Conservation (phyloP, 805 yeast genomes). For the Kuraishia hungarica region DNA sequence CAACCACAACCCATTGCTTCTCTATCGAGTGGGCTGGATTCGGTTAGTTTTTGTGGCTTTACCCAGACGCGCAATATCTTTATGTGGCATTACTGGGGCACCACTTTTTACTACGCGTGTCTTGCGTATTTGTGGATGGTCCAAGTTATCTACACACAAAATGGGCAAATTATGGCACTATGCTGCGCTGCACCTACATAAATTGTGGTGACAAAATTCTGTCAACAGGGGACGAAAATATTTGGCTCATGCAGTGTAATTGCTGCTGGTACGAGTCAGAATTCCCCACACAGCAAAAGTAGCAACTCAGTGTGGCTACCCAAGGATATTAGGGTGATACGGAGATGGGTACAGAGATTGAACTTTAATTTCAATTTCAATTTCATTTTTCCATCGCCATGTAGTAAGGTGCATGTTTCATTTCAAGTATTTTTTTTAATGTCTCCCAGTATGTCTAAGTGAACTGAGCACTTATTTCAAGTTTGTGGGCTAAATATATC, state of each 20-base stretch:
- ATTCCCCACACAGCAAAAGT: no score
- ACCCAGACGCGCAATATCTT: not conserved
- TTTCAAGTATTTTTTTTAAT: no score
- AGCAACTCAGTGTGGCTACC: no score
- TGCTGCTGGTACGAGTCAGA: no score
- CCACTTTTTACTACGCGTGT: not conserved
- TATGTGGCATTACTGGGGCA: not conserved
- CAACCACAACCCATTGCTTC: conserved; percentile 32
- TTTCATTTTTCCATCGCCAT: no score
- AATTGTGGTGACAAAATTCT: not conserved
- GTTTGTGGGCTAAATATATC: no score
- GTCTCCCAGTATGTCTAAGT: no score
- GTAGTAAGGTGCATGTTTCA: no score
- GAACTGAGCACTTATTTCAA: no score
- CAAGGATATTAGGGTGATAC: no score
- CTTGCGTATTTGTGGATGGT: not conserved
- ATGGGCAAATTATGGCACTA: not conserved
- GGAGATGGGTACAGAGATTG: no score
- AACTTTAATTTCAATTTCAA: no score
- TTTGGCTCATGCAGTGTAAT: not conserved
- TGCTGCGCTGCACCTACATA: not conserved
- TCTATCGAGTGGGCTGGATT: conserved; percentile 97
- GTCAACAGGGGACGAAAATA: not conserved
- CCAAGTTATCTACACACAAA: not conserved
- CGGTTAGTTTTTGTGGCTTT: conserved; percentile 37